Percentiles rank a stretch among this genome's conserved stretches.
Conservation (phyloP, 768 basidiomycete genomes). For the Collybia sp. region DNA sequence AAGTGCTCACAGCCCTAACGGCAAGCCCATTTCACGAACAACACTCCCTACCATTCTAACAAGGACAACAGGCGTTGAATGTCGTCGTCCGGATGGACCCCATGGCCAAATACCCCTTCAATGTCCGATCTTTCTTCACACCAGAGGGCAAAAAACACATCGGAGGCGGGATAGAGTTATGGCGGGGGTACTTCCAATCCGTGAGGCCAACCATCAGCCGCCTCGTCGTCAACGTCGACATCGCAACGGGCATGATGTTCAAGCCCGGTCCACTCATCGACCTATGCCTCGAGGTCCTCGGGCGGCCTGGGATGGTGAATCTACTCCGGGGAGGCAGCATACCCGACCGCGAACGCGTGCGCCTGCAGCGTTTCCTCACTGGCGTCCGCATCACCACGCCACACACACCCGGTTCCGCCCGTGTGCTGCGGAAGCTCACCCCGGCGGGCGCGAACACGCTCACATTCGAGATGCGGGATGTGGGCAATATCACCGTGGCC, state of each 20-base stretch:
- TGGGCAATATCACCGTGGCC: conserved; percentile 18
- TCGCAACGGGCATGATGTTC: conserved; percentile 75
- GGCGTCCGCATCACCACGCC: conserved; percentile 26
- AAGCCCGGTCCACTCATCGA: conserved; percentile 54
- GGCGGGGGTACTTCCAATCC: conserved; percentile 82
- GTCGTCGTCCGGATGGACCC: conserved; percentile 76
- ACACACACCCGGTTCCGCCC: conserved; percentile 19
- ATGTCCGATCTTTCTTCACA: conserved; percentile 73
- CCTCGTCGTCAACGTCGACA: conserved; percentile 74
- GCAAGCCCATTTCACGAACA: conserved; percentile 23
- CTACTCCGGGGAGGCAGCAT: conserved; percentile 33
- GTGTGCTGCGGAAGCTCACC: conserved; percentile 54
- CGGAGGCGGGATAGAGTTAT: conserved; percentile 61
- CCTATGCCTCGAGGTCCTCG: conserved; percentile 54
- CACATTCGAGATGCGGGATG: conserved; percentile 46
- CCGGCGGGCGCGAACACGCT: conserved; percentile 40
- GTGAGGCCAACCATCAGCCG: conserved; percentile 61
- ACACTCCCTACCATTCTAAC: neutral
- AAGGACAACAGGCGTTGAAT: conserved; percentile 52
- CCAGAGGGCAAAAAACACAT: conserved; percentile 45
- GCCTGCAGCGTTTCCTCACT: conserved; percentile 30
- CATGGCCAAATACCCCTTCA: conserved; percentile 64
- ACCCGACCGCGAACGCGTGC: conserved; percentile 45
- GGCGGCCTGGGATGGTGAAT: conserved; percentile 3
- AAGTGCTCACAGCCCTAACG: conserved; percentile 55